Percentiles rank a stretch among this genome's conserved stretches.
These are phyloP conservation scores for Phaeosphaeria sp. DNA, from an alignment of 2,329 filamentous ascomycete species.

Conservation along the genomic window DNA sequence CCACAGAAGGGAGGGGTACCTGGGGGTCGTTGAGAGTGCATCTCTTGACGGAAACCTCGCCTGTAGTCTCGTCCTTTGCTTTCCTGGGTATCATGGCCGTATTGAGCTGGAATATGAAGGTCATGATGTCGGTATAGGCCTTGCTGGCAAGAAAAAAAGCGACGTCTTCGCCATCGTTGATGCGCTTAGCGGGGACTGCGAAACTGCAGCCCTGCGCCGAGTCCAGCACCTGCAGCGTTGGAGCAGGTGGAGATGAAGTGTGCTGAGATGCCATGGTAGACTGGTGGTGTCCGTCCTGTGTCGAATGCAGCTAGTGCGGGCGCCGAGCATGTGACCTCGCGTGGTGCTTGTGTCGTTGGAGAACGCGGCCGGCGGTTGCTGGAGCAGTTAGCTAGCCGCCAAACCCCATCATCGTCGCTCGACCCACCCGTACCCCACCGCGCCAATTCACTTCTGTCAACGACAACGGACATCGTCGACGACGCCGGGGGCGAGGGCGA, in stretches of 20 bases:
- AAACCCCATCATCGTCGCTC: neutral
- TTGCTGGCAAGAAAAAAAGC: conserved; percentile 77
- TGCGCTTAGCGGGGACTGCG: conserved; percentile 74
- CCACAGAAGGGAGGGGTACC: conserved; percentile 60
- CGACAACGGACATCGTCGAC: neutral
- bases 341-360: conserved; percentile 6
- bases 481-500: neutral
- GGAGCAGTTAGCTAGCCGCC: neutral
- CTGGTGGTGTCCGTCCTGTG: neutral
- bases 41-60: conserved; percentile 55
- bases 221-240: conserved; percentile 32
- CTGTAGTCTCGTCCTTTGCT: conserved; percentile 44
- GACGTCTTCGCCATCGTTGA: conserved; percentile 86
- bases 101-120: conserved; percentile 90
- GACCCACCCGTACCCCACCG: conserved; percentile 10
- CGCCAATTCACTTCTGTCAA: neutral
- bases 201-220: conserved; percentile 56
- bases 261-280: neutral
- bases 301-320: neutral
- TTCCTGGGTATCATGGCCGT: conserved; percentile 79
- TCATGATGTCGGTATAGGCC: conserved; percentile 86
- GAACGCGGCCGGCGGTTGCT: neutral
- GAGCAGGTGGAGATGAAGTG: conserved; percentile 11
- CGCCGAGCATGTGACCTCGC: conserved; percentile 27
- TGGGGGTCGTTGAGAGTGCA: conserved; percentile 57